These are phyloP conservation scores for Zygosaccharomyces kombuchaensis DNA, from an alignment of 805 yeast genomes.

Conservation along the genomic window DNA sequence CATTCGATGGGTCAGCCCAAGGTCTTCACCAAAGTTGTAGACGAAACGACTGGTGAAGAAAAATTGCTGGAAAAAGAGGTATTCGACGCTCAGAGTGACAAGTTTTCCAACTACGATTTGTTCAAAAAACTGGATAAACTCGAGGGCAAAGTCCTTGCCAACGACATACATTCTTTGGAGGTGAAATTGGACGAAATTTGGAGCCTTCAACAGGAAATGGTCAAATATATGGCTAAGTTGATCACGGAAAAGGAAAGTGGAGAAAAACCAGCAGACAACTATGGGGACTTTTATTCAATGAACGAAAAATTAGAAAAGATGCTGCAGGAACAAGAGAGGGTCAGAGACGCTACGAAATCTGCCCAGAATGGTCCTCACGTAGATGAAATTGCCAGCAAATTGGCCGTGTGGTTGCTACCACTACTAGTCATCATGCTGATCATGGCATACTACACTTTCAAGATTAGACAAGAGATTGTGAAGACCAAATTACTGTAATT, in stretches of 20 bases:
- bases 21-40: constrained; percentile 40
- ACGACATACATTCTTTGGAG: constrained; percentile 30
- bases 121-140: constrained; percentile 31
- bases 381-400: constrained; percentile 31
- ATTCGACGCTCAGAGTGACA: constrained; percentile 21
- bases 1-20: constrained; percentile 43
- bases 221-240: constrained; percentile 22
- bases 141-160: constrained; percentile 35
- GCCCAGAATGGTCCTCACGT: constrained; percentile 24
- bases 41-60: constrained; percentile 35
- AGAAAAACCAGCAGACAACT: constrained; percentile 16
- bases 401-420: constrained; percentile 32
- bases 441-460: constrained; percentile 36
- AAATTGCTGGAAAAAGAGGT: constrained; percentile 30
- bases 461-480: constrained; percentile 34
- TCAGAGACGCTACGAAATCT: constrained; percentile 27
- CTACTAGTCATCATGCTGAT: constrained; percentile 27
- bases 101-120: constrained; percentile 25
- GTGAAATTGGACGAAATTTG: constrained; percentile 23
- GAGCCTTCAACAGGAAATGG: constrained; percentile 24
- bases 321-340: constrained; percentile 29
- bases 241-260: constrained; percentile 7
- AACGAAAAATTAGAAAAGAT: constrained; percentile 31
- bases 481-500: constrained; percentile 33
- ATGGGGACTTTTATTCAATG: constrained; percentile 27